Evolutionary conservation across 1,139 yeast genomes (phyloP), one percentile per base, ranked within the genome.

Genomic region (Torulaspora globosa): DNA sequence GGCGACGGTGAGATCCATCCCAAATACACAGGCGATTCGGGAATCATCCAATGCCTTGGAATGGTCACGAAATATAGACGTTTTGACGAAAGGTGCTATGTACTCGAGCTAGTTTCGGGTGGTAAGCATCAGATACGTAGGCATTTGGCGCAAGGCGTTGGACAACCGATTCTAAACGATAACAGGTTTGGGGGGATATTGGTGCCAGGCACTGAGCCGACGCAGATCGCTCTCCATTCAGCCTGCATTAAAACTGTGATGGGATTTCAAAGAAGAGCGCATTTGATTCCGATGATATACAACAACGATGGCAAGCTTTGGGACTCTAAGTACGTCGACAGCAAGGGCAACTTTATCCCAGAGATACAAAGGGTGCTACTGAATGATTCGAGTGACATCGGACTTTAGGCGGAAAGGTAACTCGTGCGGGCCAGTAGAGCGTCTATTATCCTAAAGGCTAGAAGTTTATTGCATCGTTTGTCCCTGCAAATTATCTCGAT

Each of bases 91-190:
- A 47, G 51, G 36, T 70, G 44, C 57, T 59, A 54, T 5, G 44
- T 63, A 1, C 50, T 74, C 26, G 69, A 72, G 44, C 59, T 74
- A 8, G 49, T 59, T 1, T 72, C 78, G 0, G 79, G 79, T 1
- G 61, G 70, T 36, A 74, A 73, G 46, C 78, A 73, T 46, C 79
- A 75, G 48, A 65, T 75, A 14, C 56, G 79, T 32, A 48, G 51
- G 26, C 77, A 73, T 43, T 51, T 68, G 3, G 44, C 61, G 2
- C 34, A 49, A 2, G 47, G 38, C 1, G 39, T 67, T 6, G 36
- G 49, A 4, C 45, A 43, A 4, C 70, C 71, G 0, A 52, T 68
- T 2, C 18, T 56, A 11, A 63, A 65, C 39, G 71, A 68, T 39
- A 6, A 16, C 2, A 52, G 46, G 36, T 66, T 62, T 44, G 62